A percentile compares a stretch with the other conserved stretches of the same genome.
Evolutionary conservation across 495 filamentous ascomycete species (phyloP).

Genomic region (Hypoxylon perforatum): DNA sequence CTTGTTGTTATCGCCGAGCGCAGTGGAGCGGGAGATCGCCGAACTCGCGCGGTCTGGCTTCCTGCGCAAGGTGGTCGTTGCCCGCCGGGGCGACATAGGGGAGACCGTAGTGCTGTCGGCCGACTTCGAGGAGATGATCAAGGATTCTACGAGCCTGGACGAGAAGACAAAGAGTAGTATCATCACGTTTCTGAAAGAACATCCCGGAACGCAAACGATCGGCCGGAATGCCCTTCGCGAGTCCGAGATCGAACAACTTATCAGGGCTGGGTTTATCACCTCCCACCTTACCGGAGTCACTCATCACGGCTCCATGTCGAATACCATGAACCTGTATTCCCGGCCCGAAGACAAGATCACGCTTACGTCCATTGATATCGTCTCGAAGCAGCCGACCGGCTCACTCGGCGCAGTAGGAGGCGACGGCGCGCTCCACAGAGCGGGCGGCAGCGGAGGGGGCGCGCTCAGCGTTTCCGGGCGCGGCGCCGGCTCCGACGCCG

Average conservation of each 20-base stretch:
- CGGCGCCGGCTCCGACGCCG: conserved; percentile 13
- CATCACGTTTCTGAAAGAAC: conserved; percentile 61
- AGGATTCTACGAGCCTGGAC: conserved; percentile 55
- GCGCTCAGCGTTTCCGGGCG: conserved; percentile 27
- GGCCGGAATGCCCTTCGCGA: conserved; percentile 57
- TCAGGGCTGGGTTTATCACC: conserved; percentile 79
- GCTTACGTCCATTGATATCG: conserved; percentile 62
- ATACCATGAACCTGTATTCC: conserved; percentile 49
- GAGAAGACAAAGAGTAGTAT: conserved; percentile 66
- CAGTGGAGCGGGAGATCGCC: conserved; percentile 78
- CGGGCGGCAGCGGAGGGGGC: conserved; percentile 56
- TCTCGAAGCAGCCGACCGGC: conserved; percentile 70
- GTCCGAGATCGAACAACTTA: conserved; percentile 67
- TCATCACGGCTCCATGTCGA: conserved; percentile 57
- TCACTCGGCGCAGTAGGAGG: conserved; percentile 72
- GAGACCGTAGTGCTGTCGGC: conserved; percentile 74
- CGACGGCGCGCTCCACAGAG: conserved; percentile 61
- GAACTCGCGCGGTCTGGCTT: conserved; percentile 68
- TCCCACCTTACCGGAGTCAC: conserved; percentile 58
- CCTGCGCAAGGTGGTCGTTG: conserved; percentile 73
- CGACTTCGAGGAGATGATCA: conserved; percentile 71
- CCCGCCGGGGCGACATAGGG: conserved; percentile 72
- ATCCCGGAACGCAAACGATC: conserved; percentile 66
- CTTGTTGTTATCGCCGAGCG: conserved; percentile 71
- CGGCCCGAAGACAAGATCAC: conserved; percentile 64